A percentile compares a stretch with the other conserved stretches of the same genome.
Conservation (phyloP, 1,139 yeast genomes). For the Candida labiduridarum region DNA sequence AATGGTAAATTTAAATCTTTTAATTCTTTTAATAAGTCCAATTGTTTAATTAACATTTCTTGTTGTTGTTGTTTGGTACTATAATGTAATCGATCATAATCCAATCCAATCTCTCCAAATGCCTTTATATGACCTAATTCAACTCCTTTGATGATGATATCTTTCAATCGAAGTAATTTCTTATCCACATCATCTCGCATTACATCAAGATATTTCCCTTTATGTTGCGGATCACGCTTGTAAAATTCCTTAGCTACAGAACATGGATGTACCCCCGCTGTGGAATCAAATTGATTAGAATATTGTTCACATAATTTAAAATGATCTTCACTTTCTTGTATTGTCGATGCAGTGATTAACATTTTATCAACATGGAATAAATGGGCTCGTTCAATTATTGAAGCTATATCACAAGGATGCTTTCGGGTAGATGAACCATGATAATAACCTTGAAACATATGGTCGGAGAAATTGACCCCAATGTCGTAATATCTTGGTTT, state of each 20-base stretch:
- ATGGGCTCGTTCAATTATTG: constrained; percentile 69
- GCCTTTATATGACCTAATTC: constrained; percentile 60
- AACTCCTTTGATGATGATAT: constrained; percentile 53
- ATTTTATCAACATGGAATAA: constrained; percentile 65
- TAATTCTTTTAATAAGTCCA: constrained; percentile 55
- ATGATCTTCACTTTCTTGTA: constrained; percentile 60
- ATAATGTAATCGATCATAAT: constrained; percentile 84
- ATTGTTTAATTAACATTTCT: constrained; percentile 68
- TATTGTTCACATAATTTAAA: constrained; percentile 35
- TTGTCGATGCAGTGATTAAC: constrained; percentile 81
- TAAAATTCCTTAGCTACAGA: constrained; percentile 65
- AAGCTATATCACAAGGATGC: constrained; percentile 68
- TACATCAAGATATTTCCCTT: constrained; percentile 21
- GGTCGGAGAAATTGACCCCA: constrained; percentile 86
- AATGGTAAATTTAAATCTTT: constrained; percentile 63
- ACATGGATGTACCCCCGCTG: constrained; percentile 97
- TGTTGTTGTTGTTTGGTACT: constrained; percentile 69
- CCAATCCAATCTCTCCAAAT: constrained; percentile 92
- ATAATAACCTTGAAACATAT: constrained; percentile 83
- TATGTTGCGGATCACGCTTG: constrained; percentile 7
- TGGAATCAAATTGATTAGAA: constrained; percentile 51
- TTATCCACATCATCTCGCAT: constrained; percentile 27
- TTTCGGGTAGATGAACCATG: constrained; percentile 56
- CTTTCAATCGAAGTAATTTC: constrained; percentile 51
- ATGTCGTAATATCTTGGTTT: constrained; percentile 50